A percentile compares a stretch with the other conserved stretches of the same genome.
Conservation (phyloP, 768 basidiomycete genomes). For the Boletellus sp. region DNA sequence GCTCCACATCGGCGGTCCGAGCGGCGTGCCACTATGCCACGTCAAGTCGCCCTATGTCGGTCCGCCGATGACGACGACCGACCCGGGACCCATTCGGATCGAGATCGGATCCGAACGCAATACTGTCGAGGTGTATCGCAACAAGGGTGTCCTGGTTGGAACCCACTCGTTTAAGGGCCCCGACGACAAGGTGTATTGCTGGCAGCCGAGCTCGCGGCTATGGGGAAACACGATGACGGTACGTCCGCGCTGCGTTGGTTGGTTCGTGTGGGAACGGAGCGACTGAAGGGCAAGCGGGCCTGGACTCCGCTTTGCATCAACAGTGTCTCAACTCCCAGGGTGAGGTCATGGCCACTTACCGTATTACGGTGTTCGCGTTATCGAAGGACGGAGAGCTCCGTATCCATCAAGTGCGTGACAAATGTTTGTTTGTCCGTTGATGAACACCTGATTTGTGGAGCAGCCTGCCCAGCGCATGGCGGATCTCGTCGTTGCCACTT, state of each 20-base stretch:
- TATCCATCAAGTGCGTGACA: conserved; percentile 26
- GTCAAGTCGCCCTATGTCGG: conserved; percentile 29
- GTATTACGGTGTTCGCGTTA: conserved; percentile 27
- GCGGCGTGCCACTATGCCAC: conserved; percentile 21
- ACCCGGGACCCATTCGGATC: conserved; percentile 17
- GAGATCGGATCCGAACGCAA: conserved; percentile 10
- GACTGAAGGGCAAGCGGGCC: not conserved
- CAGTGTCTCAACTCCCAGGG: conserved; percentile 24
- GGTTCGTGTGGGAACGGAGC: not conserved
- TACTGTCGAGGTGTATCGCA: conserved; percentile 11
- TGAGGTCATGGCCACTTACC: conserved; percentile 30
- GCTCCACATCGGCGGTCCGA: conserved; percentile 16
- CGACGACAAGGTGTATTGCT: conserved; percentile 24
- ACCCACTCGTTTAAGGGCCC: conserved; percentile 21
- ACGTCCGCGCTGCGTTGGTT: not conserved
- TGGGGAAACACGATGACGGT: conserved; percentile 23
- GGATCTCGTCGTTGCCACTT: conserved; percentile 31
- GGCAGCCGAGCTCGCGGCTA: conserved; percentile 13
- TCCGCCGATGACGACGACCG: conserved; percentile 14
- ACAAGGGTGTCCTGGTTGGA: conserved; percentile 1
- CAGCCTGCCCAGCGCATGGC: conserved; percentile 24
- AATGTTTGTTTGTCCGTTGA: not conserved
- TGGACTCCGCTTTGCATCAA: not conserved
- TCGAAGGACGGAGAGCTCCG: conserved; percentile 31
- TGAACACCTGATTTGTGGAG: conserved; percentile 1